A percentile compares a stretch with the other conserved stretches of the same genome.
Evolutionary conservation across 1,284 basidiomycete species (phyloP).

Genomic region (Papiliotrema flavescens): DNA sequence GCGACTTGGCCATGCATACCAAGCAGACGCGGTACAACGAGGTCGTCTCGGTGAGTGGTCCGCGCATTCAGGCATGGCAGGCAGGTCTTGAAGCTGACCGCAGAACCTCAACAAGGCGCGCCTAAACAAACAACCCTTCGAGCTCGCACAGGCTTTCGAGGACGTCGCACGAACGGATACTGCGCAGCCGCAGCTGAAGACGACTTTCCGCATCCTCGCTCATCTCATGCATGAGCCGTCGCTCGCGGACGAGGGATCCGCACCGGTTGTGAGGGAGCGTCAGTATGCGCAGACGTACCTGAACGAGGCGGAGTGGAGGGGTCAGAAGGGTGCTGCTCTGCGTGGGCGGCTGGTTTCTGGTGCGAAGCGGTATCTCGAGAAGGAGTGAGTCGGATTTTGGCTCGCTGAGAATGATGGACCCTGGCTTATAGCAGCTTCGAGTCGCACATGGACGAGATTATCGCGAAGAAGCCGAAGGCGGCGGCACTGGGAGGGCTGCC

Average conservation of each 20-base stretch:
- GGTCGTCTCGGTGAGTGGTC: slow-evolving; percentile 65
- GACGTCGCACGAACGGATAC: slow-evolving; percentile 36
- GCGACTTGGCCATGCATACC: slow-evolving; percentile 62
- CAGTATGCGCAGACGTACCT: slow-evolving; percentile 54
- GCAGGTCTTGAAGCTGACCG: background rate
- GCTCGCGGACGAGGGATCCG: slow-evolving; percentile 38
- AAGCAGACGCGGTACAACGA: slow-evolving; percentile 95
- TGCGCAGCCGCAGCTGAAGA: slow-evolving; percentile 47
- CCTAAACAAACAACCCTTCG: slow-evolving; percentile 34
- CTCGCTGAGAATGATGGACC: background rate
- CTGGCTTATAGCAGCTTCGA: slow-evolving; percentile 58
- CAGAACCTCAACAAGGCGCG: slow-evolving; percentile 40
- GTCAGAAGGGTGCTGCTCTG: slow-evolving; percentile 19
- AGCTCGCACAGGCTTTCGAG: slow-evolving; percentile 35
- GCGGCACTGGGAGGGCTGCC: slow-evolving; percentile 90
- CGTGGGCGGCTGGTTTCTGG: slow-evolving; percentile 36
- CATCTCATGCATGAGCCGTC: slow-evolving; percentile 52
- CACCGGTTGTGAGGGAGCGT: slow-evolving; percentile 40
- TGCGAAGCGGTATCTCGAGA: slow-evolving; percentile 55
- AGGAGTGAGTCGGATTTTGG: slow-evolving; percentile 50
- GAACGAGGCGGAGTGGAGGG: slow-evolving; percentile 17
- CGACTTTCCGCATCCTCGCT: slow-evolving; percentile 47
- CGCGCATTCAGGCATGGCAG: background rate
- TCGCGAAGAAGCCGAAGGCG: slow-evolving; percentile 78
- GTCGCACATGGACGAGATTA: slow-evolving; percentile 75